Conservation (phyloP, 75 land plant genomes). For the Ceratopteris richardii region DNA sequence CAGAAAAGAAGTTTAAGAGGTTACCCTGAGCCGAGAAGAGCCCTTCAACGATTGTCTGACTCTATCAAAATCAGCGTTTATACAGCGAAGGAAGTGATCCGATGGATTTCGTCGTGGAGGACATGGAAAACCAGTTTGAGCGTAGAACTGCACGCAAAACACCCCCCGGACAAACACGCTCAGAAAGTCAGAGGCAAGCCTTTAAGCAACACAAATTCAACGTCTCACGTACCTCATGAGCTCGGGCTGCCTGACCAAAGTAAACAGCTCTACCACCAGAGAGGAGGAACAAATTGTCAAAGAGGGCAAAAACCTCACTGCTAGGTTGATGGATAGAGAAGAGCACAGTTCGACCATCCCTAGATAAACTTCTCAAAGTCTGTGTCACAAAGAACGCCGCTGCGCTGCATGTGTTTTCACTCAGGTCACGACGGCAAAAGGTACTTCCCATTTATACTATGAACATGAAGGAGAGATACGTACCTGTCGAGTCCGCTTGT, state of each 20-base stretch:
- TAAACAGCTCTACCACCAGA: conserved; percentile 64
- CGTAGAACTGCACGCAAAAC: conserved; percentile 60
- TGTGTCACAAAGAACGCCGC: conserved; percentile 71
- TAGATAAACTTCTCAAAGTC: conserved; percentile 46
- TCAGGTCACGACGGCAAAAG: no score
- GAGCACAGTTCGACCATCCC: conserved; percentile 64
- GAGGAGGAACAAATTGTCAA: conserved; percentile 67
- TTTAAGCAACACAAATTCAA: neutral
- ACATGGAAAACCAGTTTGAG: conserved; percentile 77
- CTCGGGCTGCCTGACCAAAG: conserved; percentile 60
- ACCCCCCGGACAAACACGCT: neutral
- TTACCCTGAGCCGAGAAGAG: conserved; percentile 32
- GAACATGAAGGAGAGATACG: no score
- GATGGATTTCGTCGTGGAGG: conserved; percentile 72
- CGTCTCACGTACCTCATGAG: conserved; percentile 40
- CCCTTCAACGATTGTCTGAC: conserved; percentile 51
- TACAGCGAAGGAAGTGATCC: conserved; percentile 79
- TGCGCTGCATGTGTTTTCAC: conserved; percentile 34
- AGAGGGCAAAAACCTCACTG: conserved; percentile 77
- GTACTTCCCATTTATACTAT: no score
- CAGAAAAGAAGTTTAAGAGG: no score
- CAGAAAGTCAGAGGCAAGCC: neutral
- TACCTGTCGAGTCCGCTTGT: conserved; percentile 98
- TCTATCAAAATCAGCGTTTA: conserved; percentile 77
- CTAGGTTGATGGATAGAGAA: conserved; percentile 88